These are phyloP conservation scores for Fusarium brevicatenulatum DNA, from an alignment of 2,329 filamentous ascomycete genomes.

Conservation along the genomic window DNA sequence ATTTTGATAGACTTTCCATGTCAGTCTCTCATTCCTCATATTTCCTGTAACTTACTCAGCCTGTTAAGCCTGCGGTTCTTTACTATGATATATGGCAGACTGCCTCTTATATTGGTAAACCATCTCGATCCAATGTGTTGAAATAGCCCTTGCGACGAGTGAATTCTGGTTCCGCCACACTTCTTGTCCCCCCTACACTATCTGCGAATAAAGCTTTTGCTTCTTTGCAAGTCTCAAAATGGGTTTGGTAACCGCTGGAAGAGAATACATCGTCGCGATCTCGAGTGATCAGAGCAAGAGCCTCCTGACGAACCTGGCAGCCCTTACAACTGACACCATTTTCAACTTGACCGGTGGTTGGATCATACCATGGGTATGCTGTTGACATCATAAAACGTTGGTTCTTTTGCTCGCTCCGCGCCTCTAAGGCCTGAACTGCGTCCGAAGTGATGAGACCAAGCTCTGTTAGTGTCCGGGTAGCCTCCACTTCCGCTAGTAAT, in stretches of 20 bases:
- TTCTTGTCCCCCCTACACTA: not conserved
- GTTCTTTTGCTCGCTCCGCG: not conserved
- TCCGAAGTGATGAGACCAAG: not conserved
- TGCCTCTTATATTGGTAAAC: not conserved
- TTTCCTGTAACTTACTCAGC: accelerated
- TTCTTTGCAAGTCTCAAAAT: not conserved
- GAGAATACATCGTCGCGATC: not conserved
- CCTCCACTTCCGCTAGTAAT: not conserved
- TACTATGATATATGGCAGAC: not conserved
- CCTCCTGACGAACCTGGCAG: accelerated
- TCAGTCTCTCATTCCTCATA: too few relatives aligned
- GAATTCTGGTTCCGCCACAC: not conserved
- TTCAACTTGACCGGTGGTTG: accelerated
- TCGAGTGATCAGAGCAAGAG: accelerated
- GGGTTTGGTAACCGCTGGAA: not conserved
- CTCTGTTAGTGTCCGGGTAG: not conserved
- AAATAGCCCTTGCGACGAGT: not conserved
- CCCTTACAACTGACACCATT: not conserved
- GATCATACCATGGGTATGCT: not conserved
- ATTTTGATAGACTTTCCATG: accelerated
- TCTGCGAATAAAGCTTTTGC: accelerated
- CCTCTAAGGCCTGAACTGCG: accelerated
- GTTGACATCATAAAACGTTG: not conserved
- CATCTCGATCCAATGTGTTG: not conserved
- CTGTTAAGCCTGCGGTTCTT: accelerated